Percentiles rank a stretch among this genome's conserved stretches.
These are phyloP conservation scores for Entrophospora sp. DNA, from an alignment of 192 early-diverging fungal genomes.

Conservation along the genomic window DNA sequence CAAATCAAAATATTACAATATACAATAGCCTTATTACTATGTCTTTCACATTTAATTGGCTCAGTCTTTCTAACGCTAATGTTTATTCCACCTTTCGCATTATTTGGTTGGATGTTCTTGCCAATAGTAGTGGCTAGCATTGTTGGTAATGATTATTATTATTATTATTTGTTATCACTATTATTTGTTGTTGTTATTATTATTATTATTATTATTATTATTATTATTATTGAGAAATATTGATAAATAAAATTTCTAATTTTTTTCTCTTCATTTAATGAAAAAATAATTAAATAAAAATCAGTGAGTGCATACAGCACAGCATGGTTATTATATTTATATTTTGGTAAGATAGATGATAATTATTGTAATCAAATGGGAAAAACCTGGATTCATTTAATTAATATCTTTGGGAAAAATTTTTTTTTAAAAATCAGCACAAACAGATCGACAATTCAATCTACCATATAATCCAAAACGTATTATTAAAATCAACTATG, in stretches of 20 bases:
- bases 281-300: not conserved
- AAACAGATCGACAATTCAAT: constrained; percentile 28
- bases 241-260: not conserved
- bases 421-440: constrained; percentile 11
- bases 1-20: no score
- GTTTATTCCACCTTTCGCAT: constrained; percentile 10
- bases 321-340: constrained; percentile 16
- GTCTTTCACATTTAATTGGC: not conserved
- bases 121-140: not conserved
- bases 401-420: not conserved
- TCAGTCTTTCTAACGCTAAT: constrained; percentile 1
- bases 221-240: not conserved
- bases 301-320: constrained; percentile 6
- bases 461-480: constrained; percentile 29
- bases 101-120: constrained; percentile 4
- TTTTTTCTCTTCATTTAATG: not conserved
- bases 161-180: no score
- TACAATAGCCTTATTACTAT: no score
- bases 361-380: not conserved
- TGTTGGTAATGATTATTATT: no score
- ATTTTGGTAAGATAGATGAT: not conserved
- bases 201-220: not conserved
- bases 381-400: not conserved
- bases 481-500: constrained; percentile 32
- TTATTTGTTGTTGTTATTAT: not conserved